These are phyloP conservation scores for Juglanconis oblonga DNA, from an alignment of 2,329 filamentous ascomycete genomes.

Conservation along the genomic window DNA sequence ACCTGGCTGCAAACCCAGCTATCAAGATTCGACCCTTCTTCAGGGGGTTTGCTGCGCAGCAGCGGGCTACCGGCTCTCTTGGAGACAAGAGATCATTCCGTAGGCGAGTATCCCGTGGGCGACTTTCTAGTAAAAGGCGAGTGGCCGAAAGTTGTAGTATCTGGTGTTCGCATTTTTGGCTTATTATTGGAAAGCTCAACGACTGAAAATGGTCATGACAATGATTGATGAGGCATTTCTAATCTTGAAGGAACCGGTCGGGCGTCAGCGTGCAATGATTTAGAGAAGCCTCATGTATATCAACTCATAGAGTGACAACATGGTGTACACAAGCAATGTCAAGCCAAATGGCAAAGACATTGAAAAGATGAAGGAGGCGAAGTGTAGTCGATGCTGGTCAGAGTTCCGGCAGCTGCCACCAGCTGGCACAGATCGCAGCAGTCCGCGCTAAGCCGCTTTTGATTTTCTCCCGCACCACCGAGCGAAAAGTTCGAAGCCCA, in stretches of 20 bases:
- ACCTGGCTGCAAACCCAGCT: constrained; percentile 20
- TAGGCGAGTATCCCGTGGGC: not conserved
- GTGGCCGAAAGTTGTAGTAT: not conserved
- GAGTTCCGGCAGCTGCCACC: not conserved
- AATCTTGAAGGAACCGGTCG: no score
- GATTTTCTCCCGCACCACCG: constrained; percentile 8
- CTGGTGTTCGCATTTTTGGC: no score
- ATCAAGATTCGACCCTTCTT: constrained; percentile 11
- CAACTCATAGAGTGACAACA: not conserved
- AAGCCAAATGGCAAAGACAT: not conserved
- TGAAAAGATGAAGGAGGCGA: not conserved
- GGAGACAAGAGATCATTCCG: not conserved
- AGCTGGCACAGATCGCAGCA: not conserved
- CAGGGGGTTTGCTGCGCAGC: not conserved
- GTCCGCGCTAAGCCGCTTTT: not conserved
- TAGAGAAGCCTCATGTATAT: no score
- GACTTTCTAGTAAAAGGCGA: not conserved
- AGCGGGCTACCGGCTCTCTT: not conserved
- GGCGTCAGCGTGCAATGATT: no score
- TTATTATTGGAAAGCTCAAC: no score
- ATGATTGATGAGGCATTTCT: no score
- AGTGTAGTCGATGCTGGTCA: not conserved
- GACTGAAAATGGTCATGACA: no score
- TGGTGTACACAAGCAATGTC: not conserved
- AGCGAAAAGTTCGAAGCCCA: constrained; percentile 5